Conservation (phyloP, 331 rosid genomes). For the Quercus phellos region DNA sequence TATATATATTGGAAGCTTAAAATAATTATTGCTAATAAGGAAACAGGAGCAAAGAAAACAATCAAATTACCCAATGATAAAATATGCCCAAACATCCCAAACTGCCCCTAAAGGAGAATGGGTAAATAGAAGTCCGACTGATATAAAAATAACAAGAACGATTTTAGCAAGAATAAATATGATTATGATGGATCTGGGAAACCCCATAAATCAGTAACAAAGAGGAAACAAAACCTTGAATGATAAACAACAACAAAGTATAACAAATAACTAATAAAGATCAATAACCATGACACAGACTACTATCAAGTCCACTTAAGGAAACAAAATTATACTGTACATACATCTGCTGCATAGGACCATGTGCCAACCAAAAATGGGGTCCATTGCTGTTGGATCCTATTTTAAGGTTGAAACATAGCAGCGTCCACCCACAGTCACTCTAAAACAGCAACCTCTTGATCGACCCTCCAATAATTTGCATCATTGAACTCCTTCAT, state of each 20-base stretch:
- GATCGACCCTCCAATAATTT: slow-evolving; percentile 98
- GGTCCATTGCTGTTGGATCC: slow-evolving; percentile 35
- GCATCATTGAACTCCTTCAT: slow-evolving; percentile 90
- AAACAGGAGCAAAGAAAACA: background rate
- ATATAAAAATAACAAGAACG: background rate
- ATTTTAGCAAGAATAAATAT: slow-evolving; percentile 18
- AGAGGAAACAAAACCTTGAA: slow-evolving; percentile 47
- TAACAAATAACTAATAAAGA: slow-evolving; percentile 43
- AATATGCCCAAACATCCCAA: background rate
- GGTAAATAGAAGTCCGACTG: background rate
- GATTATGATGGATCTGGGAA: slow-evolving; percentile 54
- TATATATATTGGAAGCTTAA: too few species aligned
- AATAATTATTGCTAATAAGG: too few species aligned
- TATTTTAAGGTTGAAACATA: slow-evolving; percentile 37
- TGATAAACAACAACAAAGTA: slow-evolving; percentile 41
- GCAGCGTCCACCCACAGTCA: slow-evolving; percentile 33
- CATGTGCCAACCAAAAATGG: slow-evolving; percentile 39
- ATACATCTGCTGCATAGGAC: slow-evolving; percentile 42
- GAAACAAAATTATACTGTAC: slow-evolving; percentile 85
- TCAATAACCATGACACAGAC: slow-evolving; percentile 38
- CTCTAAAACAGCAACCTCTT: slow-evolving; percentile 86
- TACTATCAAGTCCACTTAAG: slow-evolving; percentile 40
- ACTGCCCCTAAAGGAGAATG: background rate
- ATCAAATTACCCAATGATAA: background rate
- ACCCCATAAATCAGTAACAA: slow-evolving; percentile 54